These are phyloP conservation scores for Erodium maritimum DNA, from an alignment of 345 rosid species.

Conservation along the genomic window DNA sequence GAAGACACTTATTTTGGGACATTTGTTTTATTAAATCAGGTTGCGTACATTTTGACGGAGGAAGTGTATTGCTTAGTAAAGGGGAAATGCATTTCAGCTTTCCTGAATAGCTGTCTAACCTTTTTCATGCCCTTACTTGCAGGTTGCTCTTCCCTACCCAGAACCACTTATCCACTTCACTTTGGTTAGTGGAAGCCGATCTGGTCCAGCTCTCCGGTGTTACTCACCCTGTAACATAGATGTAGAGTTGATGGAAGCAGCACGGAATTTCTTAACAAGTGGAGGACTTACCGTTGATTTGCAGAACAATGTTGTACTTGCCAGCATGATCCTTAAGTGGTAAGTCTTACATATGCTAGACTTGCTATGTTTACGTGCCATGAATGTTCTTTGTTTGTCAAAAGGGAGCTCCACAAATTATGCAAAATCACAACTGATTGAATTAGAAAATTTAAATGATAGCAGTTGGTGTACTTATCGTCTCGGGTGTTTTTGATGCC, in stretches of 20 bases:
- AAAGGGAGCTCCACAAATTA: neutral
- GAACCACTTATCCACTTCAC: slow-evolving; percentile 76
- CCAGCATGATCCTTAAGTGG: slow-evolving; percentile 65
- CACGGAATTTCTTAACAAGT: slow-evolving; percentile 45
- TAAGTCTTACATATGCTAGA: slow-evolving; percentile 15
- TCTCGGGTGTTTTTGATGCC: neutral
- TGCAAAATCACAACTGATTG: neutral
- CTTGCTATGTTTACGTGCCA: neutral
- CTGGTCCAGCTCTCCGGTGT: slow-evolving; percentile 71
- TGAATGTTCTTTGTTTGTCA: neutral
- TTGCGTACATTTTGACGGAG: no score
- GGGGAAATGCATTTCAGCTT: no score
- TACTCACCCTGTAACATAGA: slow-evolving; percentile 71
- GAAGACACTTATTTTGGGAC: no score
- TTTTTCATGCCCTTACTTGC: slow-evolving; percentile 2
- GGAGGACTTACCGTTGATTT: slow-evolving; percentile 66
- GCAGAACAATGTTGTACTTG: slow-evolving; percentile 37
- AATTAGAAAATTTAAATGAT: no score
- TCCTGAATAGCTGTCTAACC: no score
- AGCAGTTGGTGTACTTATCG: neutral
- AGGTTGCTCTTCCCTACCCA: slow-evolving; percentile 56
- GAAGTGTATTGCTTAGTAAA: no score
- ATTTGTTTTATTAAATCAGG: no score
- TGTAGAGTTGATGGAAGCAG: slow-evolving; percentile 69
- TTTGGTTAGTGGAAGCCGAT: slow-evolving; percentile 63